phyloP scores from a whole-genome alignment of 345 rosid genomes.

The Lenwebbia sp. region DNA sequence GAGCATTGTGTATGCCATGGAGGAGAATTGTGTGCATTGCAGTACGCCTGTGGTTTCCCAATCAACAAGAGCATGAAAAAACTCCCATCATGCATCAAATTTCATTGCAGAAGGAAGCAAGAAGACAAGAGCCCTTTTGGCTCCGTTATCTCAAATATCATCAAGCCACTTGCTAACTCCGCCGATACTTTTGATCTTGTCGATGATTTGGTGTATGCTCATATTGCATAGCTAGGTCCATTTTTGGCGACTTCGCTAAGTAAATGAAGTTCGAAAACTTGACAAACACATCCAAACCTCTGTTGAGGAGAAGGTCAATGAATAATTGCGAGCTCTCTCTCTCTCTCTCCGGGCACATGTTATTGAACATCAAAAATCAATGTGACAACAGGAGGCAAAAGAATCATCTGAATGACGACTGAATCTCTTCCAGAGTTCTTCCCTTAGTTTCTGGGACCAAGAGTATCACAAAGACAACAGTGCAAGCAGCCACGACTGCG shows the following conservation, averaged over 20 bases:
- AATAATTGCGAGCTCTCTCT: neutral
- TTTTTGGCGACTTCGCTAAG: neutral
- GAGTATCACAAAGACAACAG: slow-evolving; percentile 28
- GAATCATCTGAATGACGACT: slow-evolving; percentile 51
- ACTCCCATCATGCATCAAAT: neutral
- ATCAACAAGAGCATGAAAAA: neutral
- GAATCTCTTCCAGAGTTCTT: slow-evolving; percentile 66
- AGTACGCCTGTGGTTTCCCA: neutral
- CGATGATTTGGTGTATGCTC: neutral
- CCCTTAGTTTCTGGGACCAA: slow-evolving; percentile 77
- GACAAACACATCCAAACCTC: neutral
- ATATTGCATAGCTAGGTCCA: neutral
- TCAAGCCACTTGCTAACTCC: neutral
- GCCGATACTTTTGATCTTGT: neutral
- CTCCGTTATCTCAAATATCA: neutral
- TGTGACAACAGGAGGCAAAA: neutral
- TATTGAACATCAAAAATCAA: neutral
- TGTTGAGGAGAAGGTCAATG: neutral
- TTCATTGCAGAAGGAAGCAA: neutral
- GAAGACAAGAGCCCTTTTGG: neutral
- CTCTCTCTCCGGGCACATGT: neutral
- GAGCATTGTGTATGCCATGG: neutral
- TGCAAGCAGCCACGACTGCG: slow-evolving; percentile 20
- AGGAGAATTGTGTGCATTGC: neutral
- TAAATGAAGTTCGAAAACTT: neutral